Base-by-base conservation (phyloP, 1,139 yeast species). In the Sugiyamaella castrensis region DNA sequence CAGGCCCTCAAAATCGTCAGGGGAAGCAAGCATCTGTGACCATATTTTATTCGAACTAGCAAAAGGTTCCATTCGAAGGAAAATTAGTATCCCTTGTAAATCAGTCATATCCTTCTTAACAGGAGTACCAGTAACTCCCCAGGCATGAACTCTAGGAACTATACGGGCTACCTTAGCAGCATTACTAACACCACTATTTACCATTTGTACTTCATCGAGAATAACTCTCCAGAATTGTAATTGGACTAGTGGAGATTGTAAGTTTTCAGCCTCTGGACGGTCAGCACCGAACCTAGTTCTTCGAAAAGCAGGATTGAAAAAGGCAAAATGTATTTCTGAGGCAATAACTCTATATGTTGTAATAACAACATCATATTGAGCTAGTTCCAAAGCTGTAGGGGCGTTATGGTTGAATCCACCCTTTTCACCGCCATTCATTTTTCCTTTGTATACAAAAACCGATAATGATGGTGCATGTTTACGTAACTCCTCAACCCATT, bases 61-160 rank as follows among this genome's bases (percentile, higher is more conserved):
- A 53, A 87, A 85, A 0, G 98, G 98, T 43, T 73, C 73, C 28
- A 80, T 66, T 52, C 83, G 74, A 53, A 89, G 68, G 60, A 87
- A 91, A 13, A 79, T 75, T 34, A 89, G 64, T 7, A 88, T 74
- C 0, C 95, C 84, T 48, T 77, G 81, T 49, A 89, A 70, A 66
- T 91, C 96, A 41, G 71, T 70, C 51, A 87, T 68, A 40, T 78
- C 73, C 55, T 79, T 80, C 55, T 81, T 80, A 9, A 89, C 84
- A 0, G 98, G 95, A 0, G 98, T 92, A 6, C 98, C 98, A 0
- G 96, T 86, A 0, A 89, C 96, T 7, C 96, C 96, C 98, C 98
- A 92, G 0, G 96, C 81, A 68, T 92, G 97, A 46, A 80, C 78
- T 47, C 96, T 72, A 3, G 96, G 95, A 24, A 92, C 79, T 36